Evolutionary conservation across 192 early-diverging fungal genomes (phyloP).

Genomic region (Backusella australiensis): DNA sequence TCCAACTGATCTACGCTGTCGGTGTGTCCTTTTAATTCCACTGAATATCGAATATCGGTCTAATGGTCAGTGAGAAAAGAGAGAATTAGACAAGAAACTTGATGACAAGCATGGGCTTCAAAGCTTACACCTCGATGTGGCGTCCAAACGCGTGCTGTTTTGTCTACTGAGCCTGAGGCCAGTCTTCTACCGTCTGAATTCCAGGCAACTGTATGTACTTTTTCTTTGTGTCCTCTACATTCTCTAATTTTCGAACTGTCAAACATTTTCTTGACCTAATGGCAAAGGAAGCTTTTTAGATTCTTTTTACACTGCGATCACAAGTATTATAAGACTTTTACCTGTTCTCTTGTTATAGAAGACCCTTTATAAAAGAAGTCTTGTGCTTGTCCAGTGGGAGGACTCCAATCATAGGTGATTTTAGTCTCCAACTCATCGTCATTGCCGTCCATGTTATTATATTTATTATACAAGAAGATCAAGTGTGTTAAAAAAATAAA

Average conservation of each 20-base stretch:
- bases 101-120: neutral
- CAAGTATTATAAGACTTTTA: neutral
- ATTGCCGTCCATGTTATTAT: constrained; percentile 13
- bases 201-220: constrained; percentile 75
- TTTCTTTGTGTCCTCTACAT: constrained; percentile 51
- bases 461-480: neutral
- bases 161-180: constrained; percentile 74
- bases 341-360: constrained; percentile 16
- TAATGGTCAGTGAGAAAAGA: constrained; percentile 9
- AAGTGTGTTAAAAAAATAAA: neutral
- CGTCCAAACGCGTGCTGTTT: constrained; percentile 70
- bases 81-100: neutral
- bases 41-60: constrained; percentile 55
- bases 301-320: neutral
- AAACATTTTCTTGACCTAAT: constrained; percentile 43
- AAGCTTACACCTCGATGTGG: constrained; percentile 54
- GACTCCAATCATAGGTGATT: constrained; percentile 27
- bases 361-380: constrained; percentile 18
- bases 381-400: constrained; percentile 18
- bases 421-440: constrained; percentile 10
- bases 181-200: constrained; percentile 64
- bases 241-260: constrained; percentile 43
- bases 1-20: constrained; percentile 77
- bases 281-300: neutral
- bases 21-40: constrained; percentile 71